Evolutionary conservation across 2,329 filamentous ascomycete genomes (phyloP), one percentile per base, ranked within the genome.

Genomic region (Davidsoniella australis): DNA sequence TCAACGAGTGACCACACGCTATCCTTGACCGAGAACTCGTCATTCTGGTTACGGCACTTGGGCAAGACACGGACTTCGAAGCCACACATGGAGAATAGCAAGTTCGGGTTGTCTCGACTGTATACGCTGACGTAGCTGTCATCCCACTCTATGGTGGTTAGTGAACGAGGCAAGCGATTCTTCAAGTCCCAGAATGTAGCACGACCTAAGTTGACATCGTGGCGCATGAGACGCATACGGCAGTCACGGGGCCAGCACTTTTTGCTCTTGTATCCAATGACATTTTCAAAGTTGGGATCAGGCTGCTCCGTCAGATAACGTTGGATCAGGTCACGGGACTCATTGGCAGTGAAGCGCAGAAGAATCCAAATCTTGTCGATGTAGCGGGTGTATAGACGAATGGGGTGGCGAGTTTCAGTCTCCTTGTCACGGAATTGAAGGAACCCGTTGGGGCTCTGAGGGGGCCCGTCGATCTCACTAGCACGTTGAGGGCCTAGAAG

Each of bases 321-420:
- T 63, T 98, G 91, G 52, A 98, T 98, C 43, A 98, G 71, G 59
- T 98, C 91, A 54, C 91, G 75, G 2, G 89, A 94, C 60, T 98
- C 91, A 42, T 98, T 91, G 0, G 88, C 88, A 3, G 76, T 82
- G 63, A 98, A 98, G 47, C 91, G 76, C 62, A 95, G 78, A 69
- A 96, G 94, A 4, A 98, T 86, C 89, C 91, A 98, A 50, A 98
- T 94, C 64, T 85, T 91, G 69, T 98, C 91, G 56, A 98, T 89
- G 63, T 98, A 98, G 60, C 91, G 76, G 9, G 87, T 94, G 68
- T 98, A 98, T n/a, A 98, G 71, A 57, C 93, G 82, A 55, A 98
- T 98, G 0, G 91, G 93, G 62, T 98, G 93, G 59, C 82, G 82
- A 0, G 82, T 84, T 66, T 98, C 91, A 0, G 89, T 91, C 56